Base-by-base conservation (phyloP, 2,329 filamentous ascomycete species). In the Colletotrichum sp. region DNA sequence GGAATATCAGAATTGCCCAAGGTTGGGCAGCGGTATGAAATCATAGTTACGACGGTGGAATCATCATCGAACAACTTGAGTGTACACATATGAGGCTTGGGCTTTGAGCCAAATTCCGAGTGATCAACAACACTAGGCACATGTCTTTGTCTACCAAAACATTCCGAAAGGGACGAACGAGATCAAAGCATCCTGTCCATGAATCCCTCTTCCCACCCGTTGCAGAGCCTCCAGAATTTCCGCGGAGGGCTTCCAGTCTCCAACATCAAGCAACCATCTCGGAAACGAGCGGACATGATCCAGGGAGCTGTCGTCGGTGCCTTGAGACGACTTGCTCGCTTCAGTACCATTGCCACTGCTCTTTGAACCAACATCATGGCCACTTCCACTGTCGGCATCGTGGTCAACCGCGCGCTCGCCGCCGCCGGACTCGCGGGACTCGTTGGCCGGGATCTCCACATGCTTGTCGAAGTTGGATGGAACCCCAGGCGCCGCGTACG, bases 381-480 rank as follows among this genome's bases (percentile, higher is more conserved):
- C n/a, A 52, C 6, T 52, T 52, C 10, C 44, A 3, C 4, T 0
- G 44, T 7, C 12, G 10, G 10, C 2, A 8, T 52, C 44, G n/a
- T 8, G 0, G 10, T 13, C 1, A 52, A 2, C 12, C 44, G n/a
- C 44, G 44, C 3, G 0, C 44, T 21, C 44, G 2, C 6, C 4
- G 12, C n/a, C 12, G 4, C 4, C 4, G n/a, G 44, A 24, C n/a
- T 0, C 44, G 4, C 44, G 44, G 0, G n/a, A 1, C 44, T 5
- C 3, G n/a, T 52, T 21, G 2, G 4, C 1, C 44, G 44, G 44
- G 44, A 52, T 52, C n/a, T 21, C 44, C 0, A 52, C 44, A 13
- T 52, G 44, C 44, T 13, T 13, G 44, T 52, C 44, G 44, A 52
- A 52, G n/a, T 52, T 24, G 6, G 44, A 52, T 2, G 44, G 10